Base-by-base conservation (phyloP, 441 rosid species). In the Flueggea neowawraea region DNA sequence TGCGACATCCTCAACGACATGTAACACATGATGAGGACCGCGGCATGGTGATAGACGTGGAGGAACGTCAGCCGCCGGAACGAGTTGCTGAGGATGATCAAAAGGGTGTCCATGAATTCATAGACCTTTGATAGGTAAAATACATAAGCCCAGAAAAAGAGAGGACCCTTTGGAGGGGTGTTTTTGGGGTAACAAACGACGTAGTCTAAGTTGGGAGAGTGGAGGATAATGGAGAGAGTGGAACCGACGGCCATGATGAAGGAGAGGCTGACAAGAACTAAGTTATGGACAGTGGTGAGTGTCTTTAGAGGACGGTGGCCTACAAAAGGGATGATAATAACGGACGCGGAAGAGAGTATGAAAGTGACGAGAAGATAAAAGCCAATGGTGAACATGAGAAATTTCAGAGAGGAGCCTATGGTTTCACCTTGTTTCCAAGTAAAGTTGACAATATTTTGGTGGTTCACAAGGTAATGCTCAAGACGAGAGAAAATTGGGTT, bases 21-120 rank as follows among this genome's bases (percentile, higher is more conserved):
- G 58, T 81, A 87, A 54, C 89, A 87, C 90, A 84, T 82, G 55
- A 87, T 64, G 4, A 80, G 52, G 2, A 83, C 87, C 1, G 85
- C 77, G 0, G 85, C 70, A 58, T 87, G 90, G 71, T 87, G 90
- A 65, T 82, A 87, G 2, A 87, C 78, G 71, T 87, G 94, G 69
- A 87, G 90, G 70, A 87, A 87, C 4, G 89, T 82, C 48, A 87
- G 73, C 66, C 94, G 69, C 55, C 67, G 73, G 64, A 15, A 32
- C 6, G 90, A 84, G 9, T 78, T 77, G 53, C 76, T 60, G 6
- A 84, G 39, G 52, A 87, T 58, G 47, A 87, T 87, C 58, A 84
- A 62, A 51, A 84, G 73, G 69, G 90, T 84, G 68, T 87, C 94
- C 15, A 76, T 6, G 66, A 78, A 78, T 67, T 85, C 85, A 3